These are phyloP conservation scores for Phellopilus nigrolimitatus DNA, from an alignment of 1,284 basidiomycete genomes.

Conservation along the genomic window DNA sequence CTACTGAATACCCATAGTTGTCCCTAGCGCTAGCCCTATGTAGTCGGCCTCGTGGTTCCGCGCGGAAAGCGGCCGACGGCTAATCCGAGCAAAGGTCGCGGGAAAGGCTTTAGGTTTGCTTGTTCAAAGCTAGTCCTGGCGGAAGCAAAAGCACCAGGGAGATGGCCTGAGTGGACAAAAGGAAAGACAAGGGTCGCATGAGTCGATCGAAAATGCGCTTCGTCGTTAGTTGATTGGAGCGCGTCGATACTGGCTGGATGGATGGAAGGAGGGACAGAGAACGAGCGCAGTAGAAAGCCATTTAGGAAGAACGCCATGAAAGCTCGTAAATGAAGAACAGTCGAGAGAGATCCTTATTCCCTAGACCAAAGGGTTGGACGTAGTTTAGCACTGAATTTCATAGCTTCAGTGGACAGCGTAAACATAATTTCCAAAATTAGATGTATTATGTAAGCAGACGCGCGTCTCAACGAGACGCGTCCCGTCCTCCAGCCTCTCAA, in stretches of 20 bases:
- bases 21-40: too few relatives aligned
- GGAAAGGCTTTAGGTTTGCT: slow-evolving; percentile 22
- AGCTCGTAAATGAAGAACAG: too few relatives aligned
- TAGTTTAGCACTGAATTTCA: too few relatives aligned
- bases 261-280: slow-evolving; percentile 18
- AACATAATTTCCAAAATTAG: too few relatives aligned
- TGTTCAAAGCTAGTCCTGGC: slow-evolving; percentile 13
- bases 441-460: too few relatives aligned
- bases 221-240: slow-evolving; percentile 19
- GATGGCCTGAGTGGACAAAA: slow-evolving; percentile 17
- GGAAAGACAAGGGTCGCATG: slow-evolving; percentile 24
- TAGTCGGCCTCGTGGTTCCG: too few relatives aligned
- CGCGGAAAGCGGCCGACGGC: slow-evolving; percentile 20
- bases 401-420: too few relatives aligned
- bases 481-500: background rate
- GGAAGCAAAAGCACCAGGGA: slow-evolving; percentile 12
- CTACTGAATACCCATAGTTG: slow-evolving; percentile 17
- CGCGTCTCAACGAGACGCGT: too few relatives aligned
- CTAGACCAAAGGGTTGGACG: too few relatives aligned
- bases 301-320: too few relatives aligned
- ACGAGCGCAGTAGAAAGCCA: too few relatives aligned
- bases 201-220: slow-evolving; percentile 23
- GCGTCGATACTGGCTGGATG: slow-evolving; percentile 14
- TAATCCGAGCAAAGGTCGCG: slow-evolving; percentile 15
- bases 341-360: too few relatives aligned